These are phyloP conservation scores for Leccinum variicolor DNA, from an alignment of 768 basidiomycete species.

Conservation along the genomic window DNA sequence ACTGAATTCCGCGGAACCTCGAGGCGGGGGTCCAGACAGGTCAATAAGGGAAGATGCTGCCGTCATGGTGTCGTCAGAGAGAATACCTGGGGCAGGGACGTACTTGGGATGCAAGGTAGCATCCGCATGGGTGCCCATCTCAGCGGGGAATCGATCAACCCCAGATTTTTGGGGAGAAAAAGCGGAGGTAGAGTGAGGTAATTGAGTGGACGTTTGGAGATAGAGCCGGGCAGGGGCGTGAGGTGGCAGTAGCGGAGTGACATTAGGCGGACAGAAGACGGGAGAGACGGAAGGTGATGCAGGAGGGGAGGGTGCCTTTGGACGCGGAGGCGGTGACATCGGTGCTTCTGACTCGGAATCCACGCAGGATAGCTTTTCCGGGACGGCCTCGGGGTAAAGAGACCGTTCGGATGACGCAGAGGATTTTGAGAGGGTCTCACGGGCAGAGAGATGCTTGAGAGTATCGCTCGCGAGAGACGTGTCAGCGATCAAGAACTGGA, in stretches of 20 bases:
- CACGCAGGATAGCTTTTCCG: conserved; percentile 19
- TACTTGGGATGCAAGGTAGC: conserved; percentile 13
- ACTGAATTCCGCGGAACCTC: conserved; percentile 24
- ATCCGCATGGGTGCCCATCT: conserved; percentile 13
- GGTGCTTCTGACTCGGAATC: conserved; percentile 19
- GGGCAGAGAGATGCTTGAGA: conserved; percentile 12
- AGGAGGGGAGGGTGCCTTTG: conserved; percentile 15
- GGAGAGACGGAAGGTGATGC: conserved; percentile 16
- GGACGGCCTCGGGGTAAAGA: conserved; percentile 18
- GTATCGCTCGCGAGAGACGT: conserved; percentile 13
- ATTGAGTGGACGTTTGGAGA: conserved; percentile 23
- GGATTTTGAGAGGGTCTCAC: conserved; percentile 18
- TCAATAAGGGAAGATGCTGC: conserved; percentile 13
- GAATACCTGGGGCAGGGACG: conserved; percentile 15
- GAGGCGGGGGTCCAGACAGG: conserved; percentile 9
- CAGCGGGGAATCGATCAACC: conserved; percentile 25
- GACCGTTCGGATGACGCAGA: conserved; percentile 10
- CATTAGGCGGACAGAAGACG: conserved; percentile 8
- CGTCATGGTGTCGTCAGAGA: conserved; percentile 12
- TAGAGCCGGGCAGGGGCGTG: conserved; percentile 22
- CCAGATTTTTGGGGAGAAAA: conserved; percentile 23
- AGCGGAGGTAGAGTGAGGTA: conserved; percentile 25
- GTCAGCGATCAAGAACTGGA: conserved; percentile 25
- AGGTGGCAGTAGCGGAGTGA: conserved; percentile 14
- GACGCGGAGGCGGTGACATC: conserved; percentile 20